Evolutionary conservation across 441 rosid genomes (phyloP).

Genomic region (Erodium moschatum): DNA sequence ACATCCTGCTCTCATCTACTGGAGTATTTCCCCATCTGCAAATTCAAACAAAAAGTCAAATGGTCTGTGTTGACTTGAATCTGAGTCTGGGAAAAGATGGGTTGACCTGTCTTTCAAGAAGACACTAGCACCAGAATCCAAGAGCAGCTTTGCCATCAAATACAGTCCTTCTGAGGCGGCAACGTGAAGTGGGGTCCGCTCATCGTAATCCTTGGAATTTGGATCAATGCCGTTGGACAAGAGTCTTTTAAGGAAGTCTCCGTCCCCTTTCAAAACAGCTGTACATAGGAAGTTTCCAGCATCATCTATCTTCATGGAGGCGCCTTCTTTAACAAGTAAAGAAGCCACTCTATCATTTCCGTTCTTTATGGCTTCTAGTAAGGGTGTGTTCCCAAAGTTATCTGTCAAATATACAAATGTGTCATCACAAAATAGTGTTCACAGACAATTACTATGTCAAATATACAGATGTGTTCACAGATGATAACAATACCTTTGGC

Average conservation of each 20-base stretch:
- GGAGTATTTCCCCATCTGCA: conserved; percentile 85
- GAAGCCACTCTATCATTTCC: conserved; percentile 57
- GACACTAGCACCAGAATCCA: conserved; percentile 78
- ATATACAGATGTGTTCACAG: neutral
- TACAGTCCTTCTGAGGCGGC: conserved; percentile 79
- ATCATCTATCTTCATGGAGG: conserved; percentile 55
- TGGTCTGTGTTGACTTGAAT: too few relatives aligned
- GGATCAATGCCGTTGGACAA: conserved; percentile 73
- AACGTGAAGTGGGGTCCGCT: conserved; percentile 79
- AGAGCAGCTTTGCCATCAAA: conserved; percentile 61
- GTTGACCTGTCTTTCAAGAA: conserved; percentile 67
- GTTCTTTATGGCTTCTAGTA: conserved; percentile 71
- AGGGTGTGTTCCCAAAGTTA: conserved; percentile 79
- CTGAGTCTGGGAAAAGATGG: neutral
- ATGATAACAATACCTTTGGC: conserved; percentile 46
- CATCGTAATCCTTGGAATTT: conserved; percentile 71
- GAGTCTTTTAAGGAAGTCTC: conserved; percentile 61
- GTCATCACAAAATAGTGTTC: conserved; percentile 5
- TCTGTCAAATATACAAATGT: conserved; percentile 31
- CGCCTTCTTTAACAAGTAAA: conserved; percentile 62
- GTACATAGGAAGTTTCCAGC: conserved; percentile 69
- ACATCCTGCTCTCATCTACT: conserved; percentile 52
- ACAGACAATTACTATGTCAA: too few relatives aligned
- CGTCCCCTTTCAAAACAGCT: conserved; percentile 59
- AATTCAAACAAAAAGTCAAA: neutral